Conservation (phyloP, 345 rosid genomes). For the Litchi chinensis region DNA sequence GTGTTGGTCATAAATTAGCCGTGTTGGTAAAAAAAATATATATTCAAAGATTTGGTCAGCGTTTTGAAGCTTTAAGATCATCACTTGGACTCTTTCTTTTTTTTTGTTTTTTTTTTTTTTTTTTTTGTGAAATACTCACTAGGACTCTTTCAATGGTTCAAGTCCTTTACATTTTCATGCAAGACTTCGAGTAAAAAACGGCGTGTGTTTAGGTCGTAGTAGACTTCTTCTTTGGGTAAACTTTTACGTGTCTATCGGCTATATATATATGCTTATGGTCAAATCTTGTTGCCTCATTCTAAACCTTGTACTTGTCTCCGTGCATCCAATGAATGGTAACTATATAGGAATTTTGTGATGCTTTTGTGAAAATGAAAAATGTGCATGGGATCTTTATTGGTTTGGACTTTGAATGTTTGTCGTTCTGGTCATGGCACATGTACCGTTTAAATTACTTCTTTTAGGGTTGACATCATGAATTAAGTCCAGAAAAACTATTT, state of each 20-base stretch:
- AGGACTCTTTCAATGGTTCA: not conserved
- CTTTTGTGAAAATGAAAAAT: not conserved
- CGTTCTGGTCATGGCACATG: not conserved
- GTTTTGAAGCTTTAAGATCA: not conserved
- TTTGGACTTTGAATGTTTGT: no score
- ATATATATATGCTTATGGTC: not conserved
- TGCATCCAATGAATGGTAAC: not conserved
- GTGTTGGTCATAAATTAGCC: no score
- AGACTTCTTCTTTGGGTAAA: not conserved
- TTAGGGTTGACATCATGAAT: conserved; percentile 1
- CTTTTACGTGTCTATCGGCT: not conserved
- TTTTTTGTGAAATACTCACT: no score
- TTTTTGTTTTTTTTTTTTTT: no score
- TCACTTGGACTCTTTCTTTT: not conserved
- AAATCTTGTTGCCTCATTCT: not conserved
- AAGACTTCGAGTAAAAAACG: not conserved
- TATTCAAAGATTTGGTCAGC: conserved; percentile 15
- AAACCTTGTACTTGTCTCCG: not conserved
- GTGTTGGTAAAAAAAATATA: not conserved
- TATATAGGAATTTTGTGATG: not conserved
- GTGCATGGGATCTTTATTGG: no score
- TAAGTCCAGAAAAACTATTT: not conserved
- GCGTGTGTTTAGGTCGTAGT: not conserved
- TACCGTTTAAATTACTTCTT: not conserved
- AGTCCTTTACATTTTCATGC: not conserved